Evolutionary conservation across 495 filamentous ascomycete genomes (phyloP), one percentile per base, ranked within the genome.

Genomic region (Annulohypoxylon maeteangense): DNA sequence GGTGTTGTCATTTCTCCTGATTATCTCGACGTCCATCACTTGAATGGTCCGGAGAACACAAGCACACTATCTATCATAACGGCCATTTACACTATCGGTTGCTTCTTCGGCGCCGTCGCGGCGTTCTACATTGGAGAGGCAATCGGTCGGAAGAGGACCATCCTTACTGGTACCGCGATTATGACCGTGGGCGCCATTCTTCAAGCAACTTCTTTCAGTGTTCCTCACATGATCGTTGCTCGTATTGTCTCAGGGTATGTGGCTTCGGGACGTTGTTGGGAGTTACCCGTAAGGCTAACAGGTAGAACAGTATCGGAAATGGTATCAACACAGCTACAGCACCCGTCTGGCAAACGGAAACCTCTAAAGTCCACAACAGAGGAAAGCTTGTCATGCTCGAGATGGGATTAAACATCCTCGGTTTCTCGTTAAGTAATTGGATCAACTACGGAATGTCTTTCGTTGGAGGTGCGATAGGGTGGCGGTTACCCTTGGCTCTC

Each of bases 291-390:
- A 81, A 62, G 34, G 23, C 42, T 66, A 54, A 76, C 23, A 18
- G 7, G n/a, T 56, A n/a, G 3, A 18, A 23, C 54, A 76, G 89
- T 5, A 83, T 92, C 36, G 90, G 89, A 5, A 91, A 91, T 65
- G 90, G 89, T 12, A 83, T 90, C 64, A 90, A 91, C 61, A 89
- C 87, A 0, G 82, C 88, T 1, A 88, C 87, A 10, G 88, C 86
- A 1, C 88, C 90, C 10, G 83, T 90, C 6, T 92, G 87, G 88
- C 87, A 91, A 70, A 85, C 84, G 1, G 88, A 92, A 71, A 89
- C 87, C 0, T 85, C 87, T 0, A 84, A 88, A 63, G 81, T 83
- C 0, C 80, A 81, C 56, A 87, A 85, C 84, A 80, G 88, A 65
- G 88, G 89, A 12, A 86, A 87, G 60, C 76, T 90, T 20, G 85